phyloP scores from a whole-genome alignment of 306 rosid species.

The Sophora flavescens region DNA sequence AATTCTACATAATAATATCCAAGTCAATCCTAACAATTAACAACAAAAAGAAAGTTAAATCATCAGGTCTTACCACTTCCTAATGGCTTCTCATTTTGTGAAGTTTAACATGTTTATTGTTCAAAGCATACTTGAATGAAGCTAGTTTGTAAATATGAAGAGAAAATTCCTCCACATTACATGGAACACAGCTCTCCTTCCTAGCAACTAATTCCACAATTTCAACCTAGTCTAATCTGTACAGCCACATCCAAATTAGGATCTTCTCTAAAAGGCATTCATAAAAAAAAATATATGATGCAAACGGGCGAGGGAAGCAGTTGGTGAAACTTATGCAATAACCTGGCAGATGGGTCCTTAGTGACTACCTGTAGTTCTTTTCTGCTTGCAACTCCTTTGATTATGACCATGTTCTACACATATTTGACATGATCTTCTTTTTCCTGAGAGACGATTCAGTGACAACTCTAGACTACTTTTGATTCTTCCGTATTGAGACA shows the following conservation, averaged over 20 bases:
- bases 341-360: conserved; percentile 69
- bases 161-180: neutral
- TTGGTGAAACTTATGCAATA: neutral
- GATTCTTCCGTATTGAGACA: too few species aligned
- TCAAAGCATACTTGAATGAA: conserved; percentile 8
- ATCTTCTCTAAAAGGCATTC: neutral
- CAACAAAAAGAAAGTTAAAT: neutral
- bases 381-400: too few species aligned
- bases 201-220: neutral
- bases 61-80: conserved; percentile 1
- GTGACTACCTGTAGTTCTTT: too few species aligned
- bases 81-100: conserved; percentile 10
- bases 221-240: neutral
- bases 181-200: neutral
- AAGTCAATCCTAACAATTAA: conserved; percentile 15
- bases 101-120: neutral
- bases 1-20: neutral
- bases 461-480: too few species aligned
- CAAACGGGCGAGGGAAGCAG: neutral
- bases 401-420: too few species aligned
- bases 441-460: too few species aligned
- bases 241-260: neutral
- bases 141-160: neutral
- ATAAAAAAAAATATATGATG: neutral
- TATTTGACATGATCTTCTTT: too few species aligned